Evolutionary conservation across 2,329 filamentous ascomycete species (phyloP).

Genomic region (Diplodia corticola): DNA sequence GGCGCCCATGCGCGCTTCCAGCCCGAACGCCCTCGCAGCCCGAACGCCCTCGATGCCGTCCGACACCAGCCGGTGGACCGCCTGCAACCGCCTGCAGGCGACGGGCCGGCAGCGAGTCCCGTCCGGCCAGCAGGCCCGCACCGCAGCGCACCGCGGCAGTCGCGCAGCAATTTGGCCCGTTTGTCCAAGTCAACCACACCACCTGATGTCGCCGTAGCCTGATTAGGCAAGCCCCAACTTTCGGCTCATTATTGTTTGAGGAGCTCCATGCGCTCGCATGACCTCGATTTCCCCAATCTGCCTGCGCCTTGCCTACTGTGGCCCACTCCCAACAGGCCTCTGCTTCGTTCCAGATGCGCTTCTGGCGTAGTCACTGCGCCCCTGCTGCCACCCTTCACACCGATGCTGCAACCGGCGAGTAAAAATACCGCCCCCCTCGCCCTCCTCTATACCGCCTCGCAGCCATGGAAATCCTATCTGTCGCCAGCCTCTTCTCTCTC

Average conservation of each 20-base stretch:
- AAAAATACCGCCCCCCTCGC: background rate
- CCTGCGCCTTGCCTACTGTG: background rate
- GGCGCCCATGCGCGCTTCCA: background rate
- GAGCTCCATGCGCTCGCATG: slow-evolving; percentile 13
- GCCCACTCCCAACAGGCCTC: background rate
- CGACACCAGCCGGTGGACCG: background rate
- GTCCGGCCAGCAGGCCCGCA: background rate
- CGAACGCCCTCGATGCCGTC: background rate
- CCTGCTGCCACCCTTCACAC: background rate
- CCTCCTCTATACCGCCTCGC: background rate
- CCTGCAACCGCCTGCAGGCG: background rate
- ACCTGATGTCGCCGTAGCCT: background rate
- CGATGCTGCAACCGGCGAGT: background rate
- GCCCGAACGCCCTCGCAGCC: no score
- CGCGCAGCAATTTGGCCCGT: background rate
- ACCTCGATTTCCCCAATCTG: background rate
- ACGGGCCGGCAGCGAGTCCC: background rate
- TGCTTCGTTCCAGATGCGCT: background rate
- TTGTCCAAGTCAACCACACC: background rate
- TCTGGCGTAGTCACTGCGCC: background rate
- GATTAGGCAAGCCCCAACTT: slow-evolving; percentile 7
- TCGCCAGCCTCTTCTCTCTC: background rate
- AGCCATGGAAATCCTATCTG: background rate
- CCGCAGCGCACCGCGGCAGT: background rate
- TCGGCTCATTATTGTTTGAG: slow-evolving; percentile 1